Conservation (phyloP, 257 asterid genomes). For the Henckelia pumila region DNA sequence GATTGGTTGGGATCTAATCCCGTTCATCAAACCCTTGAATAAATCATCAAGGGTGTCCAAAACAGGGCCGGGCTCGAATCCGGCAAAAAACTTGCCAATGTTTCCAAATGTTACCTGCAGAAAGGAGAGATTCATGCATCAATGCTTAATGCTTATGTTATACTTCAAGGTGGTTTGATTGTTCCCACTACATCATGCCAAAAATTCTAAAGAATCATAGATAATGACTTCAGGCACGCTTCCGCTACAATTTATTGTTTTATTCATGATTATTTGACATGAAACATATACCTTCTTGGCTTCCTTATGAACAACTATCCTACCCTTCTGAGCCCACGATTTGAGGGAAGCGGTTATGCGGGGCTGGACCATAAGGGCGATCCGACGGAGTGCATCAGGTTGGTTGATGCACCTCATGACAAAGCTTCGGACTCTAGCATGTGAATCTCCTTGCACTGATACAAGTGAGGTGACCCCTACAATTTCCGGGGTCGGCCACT, state of each 20-base stretch:
- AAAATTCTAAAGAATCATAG: no score
- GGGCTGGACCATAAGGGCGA: conserved; percentile 52
- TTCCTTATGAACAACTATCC: conserved; percentile 37
- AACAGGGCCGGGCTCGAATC: conserved; percentile 41
- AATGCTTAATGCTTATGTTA: no score
- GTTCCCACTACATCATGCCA: not conserved
- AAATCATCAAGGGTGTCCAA: conserved; percentile 44
- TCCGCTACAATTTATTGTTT: no score
- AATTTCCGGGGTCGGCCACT: conserved; percentile 40
- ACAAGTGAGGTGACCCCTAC: conserved; percentile 35
- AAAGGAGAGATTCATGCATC: not conserved
- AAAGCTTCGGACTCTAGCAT: conserved; percentile 40
- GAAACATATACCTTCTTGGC: conserved; percentile 58
- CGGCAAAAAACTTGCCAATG: conserved; percentile 50
- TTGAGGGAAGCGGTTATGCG: conserved; percentile 36
- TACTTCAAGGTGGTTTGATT: no score
- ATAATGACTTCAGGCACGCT: no score
- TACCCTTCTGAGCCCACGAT: conserved; percentile 40
- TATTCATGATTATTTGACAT: no score
- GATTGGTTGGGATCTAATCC: conserved; percentile 47
- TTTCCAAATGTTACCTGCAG: conserved; percentile 43
- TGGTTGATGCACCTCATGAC: conserved; percentile 45
- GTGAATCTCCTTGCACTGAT: conserved; percentile 39
- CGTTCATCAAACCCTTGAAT: conserved; percentile 33
- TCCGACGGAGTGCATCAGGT: conserved; percentile 51